Evolutionary conservation across 108 stramenopile species (phyloP), one percentile per base, ranked within the genome.

Genomic region (Cyclostephanos tholiformis): DNA sequence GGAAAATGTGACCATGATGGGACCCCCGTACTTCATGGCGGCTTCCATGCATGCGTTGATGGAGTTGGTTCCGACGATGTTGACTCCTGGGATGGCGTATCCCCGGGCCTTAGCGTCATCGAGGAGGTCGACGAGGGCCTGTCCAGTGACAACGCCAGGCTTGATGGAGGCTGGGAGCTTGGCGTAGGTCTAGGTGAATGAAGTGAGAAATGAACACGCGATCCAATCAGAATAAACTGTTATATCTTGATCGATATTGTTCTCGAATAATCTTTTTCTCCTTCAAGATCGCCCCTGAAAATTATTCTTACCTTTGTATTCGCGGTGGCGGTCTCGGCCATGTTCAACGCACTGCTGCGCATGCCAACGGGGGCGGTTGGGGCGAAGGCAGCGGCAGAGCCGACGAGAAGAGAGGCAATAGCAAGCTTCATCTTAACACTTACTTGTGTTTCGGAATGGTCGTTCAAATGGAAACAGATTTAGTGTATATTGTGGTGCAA

Each of bases 11-110:
- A 95, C 91, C 88, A 95, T 95, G 74, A 95, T 90, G 61, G 95
- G 95, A 22, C 93, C 92, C 56, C 94, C 95, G 85, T 95, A 89
- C 73, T 88, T 88, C 79, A 84, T 86, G 59, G 96, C 96, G 59
- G 97, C 97, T 81, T 97, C 97, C 91, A 97, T 91, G 77, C 92
- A 93, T 59, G 94, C 65, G 74, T 97, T 97, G 88, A 95, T 95
- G 67, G 95, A 91, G 85, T 90, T 94, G 59, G 87, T 84, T 75
- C 92, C 91, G 64, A 95, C 94, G 70, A 92, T 88, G 84, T 97
- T 97, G 52, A 97, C 97, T 70, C 95, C 97, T 16, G 97, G 97
- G 75, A 97, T 97, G 84, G 97, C 97, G 69, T 87, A 96, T 53
- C 89, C 88, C n/a, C 77, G 76, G 51, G 83, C 79, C 89, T 96